Evolutionary conservation across 768 basidiomycete genomes (phyloP).

Genomic region (Trametopsis cervina): DNA sequence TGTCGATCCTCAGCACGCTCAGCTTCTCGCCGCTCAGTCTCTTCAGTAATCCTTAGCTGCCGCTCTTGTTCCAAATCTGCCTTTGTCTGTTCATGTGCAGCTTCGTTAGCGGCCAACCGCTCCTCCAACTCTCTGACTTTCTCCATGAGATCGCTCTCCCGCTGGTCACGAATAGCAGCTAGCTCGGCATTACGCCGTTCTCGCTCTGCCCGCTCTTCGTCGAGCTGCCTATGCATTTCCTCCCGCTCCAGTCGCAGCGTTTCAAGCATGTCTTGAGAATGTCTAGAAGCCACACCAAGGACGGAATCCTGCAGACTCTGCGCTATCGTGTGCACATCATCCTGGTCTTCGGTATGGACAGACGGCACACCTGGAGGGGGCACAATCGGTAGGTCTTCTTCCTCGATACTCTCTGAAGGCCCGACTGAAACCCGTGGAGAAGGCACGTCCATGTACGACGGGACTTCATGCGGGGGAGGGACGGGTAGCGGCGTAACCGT

Average conservation of each 20-base stretch:
- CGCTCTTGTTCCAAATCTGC: slow-evolving; percentile 41
- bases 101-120: slow-evolving; percentile 48
- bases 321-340: slow-evolving; percentile 26
- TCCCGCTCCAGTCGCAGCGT: slow-evolving; percentile 54
- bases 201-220: slow-evolving; percentile 47
- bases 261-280: slow-evolving; percentile 52
- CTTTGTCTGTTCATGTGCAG: slow-evolving; percentile 37
- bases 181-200: slow-evolving; percentile 41
- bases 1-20: slow-evolving; percentile 52
- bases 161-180: slow-evolving; percentile 39
- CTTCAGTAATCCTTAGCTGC: slow-evolving; percentile 47
- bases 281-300: slow-evolving; percentile 47
- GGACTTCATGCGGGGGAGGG: slow-evolving; percentile 10
- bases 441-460: not conserved
- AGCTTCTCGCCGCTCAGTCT: slow-evolving; percentile 54
- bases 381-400: slow-evolving; percentile 1
- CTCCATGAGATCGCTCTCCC: slow-evolving; percentile 37
- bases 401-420: slow-evolving; percentile 1
- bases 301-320: slow-evolving; percentile 34
- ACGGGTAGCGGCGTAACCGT: slow-evolving; percentile 13
- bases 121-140: slow-evolving; percentile 57
- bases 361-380: slow-evolving; percentile 2
- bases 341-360: not conserved
- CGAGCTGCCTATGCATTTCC: slow-evolving; percentile 47
- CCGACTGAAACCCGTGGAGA: not conserved